Conservation (phyloP, 208 protist species). For the Angomonas ambiguus region DNA sequence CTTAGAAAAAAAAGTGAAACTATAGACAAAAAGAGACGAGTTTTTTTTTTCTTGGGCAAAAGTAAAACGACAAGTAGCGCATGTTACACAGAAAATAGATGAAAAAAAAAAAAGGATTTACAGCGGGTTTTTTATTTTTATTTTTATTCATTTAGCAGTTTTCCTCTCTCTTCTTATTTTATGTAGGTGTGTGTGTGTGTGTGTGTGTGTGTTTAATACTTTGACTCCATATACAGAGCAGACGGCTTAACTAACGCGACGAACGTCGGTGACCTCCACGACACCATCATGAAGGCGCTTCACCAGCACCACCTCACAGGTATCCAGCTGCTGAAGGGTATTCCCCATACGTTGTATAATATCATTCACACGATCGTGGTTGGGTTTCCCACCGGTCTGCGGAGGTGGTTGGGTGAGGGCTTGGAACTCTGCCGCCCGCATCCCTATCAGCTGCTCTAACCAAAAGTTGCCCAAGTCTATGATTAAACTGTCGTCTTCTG, state of each 20-base stretch:
- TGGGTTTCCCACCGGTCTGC: background rate
- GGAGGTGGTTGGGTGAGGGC: background rate
- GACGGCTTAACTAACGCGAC: background rate
- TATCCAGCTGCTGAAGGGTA: background rate
- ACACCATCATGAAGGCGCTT: background rate
- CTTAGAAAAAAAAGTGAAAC: background rate
- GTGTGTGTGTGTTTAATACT: constrained; percentile 1
- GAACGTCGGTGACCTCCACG: background rate
- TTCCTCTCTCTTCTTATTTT: background rate
- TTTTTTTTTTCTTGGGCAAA: background rate
- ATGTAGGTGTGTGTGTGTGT: constrained; percentile 12
- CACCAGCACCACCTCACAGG: background rate
- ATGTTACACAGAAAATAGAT: background rate
- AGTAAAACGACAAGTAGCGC: background rate
- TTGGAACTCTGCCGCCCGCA: background rate
- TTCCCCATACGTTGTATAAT: background rate
- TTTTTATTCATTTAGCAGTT: background rate
- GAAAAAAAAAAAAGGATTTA: background rate
- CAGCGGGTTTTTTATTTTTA: background rate
- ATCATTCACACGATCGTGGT: background rate
- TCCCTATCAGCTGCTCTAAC: background rate
- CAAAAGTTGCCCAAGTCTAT: background rate
- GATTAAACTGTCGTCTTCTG: no score
- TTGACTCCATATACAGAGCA: constrained; percentile 2
- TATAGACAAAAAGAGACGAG: no score